A percentile compares a stretch with the other conserved stretches of the same genome.
These are phyloP conservation scores for Phytophthora europaea DNA, from an alignment of 352 stramenopile genomes.

Conservation along the genomic window DNA sequence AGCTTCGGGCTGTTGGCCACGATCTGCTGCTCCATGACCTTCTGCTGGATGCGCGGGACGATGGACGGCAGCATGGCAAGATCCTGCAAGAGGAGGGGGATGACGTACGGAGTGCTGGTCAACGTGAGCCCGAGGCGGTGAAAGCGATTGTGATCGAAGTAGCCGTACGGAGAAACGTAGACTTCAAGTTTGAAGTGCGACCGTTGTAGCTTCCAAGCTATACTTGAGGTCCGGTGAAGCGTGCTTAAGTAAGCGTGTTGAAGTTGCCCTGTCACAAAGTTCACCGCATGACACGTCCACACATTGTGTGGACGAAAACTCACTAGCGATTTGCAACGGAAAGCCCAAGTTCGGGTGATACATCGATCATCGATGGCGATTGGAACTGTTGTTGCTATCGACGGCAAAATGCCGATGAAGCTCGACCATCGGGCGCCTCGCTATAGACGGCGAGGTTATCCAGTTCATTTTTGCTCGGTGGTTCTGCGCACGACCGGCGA, in stretches of 20 bases:
- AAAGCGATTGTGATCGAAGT: conserved; percentile 19
- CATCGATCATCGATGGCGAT: too few relatives aligned
- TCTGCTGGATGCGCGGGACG: conserved; percentile 74
- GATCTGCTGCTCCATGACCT: conserved; percentile 70
- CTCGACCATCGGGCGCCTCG: neutral
- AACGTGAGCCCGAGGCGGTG: conserved; percentile 3
- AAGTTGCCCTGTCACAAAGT: neutral
- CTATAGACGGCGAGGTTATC: neutral
- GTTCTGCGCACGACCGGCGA: too few relatives aligned
- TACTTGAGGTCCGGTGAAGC: neutral
- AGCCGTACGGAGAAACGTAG: neutral
- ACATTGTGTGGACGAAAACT: neutral
- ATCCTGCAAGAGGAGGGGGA: too few relatives aligned
- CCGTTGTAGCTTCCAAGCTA: neutral
- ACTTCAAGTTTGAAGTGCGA: conserved; percentile 11
- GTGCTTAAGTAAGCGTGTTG: neutral
- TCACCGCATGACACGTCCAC: too few relatives aligned
- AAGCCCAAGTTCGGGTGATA: too few relatives aligned
- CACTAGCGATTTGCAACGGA: neutral
- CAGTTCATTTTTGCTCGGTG: too few relatives aligned
- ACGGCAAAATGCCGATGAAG: neutral
- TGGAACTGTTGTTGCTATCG: too few relatives aligned
- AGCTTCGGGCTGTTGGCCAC: conserved; percentile 74
- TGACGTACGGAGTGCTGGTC: conserved; percentile 26
- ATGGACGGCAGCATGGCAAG: conserved; percentile 65